Conservation (phyloP, 2,329 filamentous ascomycete genomes). For the Aspergillus versicolor region DNA sequence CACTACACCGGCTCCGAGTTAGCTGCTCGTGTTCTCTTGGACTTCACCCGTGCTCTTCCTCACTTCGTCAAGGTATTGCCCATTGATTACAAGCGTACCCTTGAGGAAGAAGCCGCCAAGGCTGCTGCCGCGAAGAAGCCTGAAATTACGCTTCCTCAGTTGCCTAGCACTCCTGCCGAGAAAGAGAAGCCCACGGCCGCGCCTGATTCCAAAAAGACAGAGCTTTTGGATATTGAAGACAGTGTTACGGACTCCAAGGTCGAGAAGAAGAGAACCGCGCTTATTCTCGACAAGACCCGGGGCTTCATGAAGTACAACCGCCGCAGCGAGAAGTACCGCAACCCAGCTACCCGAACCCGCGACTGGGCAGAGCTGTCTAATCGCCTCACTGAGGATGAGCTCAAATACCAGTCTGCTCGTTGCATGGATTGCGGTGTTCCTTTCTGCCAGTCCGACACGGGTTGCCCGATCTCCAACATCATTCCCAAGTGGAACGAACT, state of each 20-base stretch:
- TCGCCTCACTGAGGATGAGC: constrained; percentile 86
- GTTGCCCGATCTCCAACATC: constrained; percentile 95
- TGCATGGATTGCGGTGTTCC: constrained; percentile 99
- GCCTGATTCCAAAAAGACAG: constrained; percentile 63
- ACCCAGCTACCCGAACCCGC: constrained; percentile 76
- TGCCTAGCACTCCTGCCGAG: constrained; percentile 60
- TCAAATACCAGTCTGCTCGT: constrained; percentile 93
- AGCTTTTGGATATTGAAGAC: constrained; percentile 85
- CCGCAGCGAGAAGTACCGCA: constrained; percentile 88
- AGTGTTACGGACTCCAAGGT: constrained; percentile 78
- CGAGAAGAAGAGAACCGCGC: constrained; percentile 84
- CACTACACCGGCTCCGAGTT: constrained; percentile 97
- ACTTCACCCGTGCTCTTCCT: constrained; percentile 87
- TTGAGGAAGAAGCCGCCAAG: constrained; percentile 82
- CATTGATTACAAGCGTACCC: constrained; percentile 92
- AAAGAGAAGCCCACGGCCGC: constrained; percentile 59
- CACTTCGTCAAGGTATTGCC: constrained; percentile 93
- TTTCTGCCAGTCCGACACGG: constrained; percentile 95
- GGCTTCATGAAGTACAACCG: constrained; percentile 98
- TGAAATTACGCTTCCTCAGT: constrained; percentile 75
- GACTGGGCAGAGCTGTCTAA: constrained; percentile 91
- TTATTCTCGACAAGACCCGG: constrained; percentile 95
- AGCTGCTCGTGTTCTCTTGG: constrained; percentile 86
- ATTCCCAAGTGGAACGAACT: constrained; percentile 97
- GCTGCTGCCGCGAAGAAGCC: constrained; percentile 80